Conservation (phyloP, 108 stramenopile genomes). For the Hondaea fermentalgiana region DNA sequence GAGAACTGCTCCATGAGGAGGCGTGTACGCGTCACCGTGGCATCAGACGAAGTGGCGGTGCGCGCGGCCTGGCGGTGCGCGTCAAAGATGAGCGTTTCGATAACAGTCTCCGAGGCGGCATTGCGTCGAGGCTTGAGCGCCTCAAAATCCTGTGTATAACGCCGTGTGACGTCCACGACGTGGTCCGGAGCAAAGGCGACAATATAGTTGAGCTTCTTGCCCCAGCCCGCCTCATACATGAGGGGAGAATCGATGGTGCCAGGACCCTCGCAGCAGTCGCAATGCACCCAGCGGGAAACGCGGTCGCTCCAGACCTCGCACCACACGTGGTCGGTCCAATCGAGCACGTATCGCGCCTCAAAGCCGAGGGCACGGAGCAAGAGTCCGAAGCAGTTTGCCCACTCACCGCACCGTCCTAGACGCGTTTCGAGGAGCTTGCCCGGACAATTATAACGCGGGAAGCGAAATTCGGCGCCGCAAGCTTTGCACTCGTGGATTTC, state of each 20-base stretch:
- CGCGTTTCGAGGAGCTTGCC: constrained; percentile 65
- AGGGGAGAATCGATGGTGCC: constrained; percentile 74
- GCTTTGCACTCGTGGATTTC: constrained; percentile 43
- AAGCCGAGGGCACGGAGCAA: constrained; percentile 72
- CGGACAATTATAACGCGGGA: constrained; percentile 82
- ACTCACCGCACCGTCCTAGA: constrained; percentile 90
- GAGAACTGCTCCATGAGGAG: neutral
- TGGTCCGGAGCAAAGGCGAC: constrained; percentile 59
- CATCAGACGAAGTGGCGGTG: neutral
- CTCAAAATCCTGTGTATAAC: constrained; percentile 54
- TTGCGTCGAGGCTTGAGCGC: neutral
- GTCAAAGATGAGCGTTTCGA: neutral
- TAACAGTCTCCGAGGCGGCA: neutral
- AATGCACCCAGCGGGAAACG: constrained; percentile 64
- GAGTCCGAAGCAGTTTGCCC: constrained; percentile 85
- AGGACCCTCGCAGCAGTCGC: constrained; percentile 74
- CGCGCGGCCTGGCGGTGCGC: neutral
- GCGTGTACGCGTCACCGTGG: neutral
- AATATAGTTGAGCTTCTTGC: constrained; percentile 71
- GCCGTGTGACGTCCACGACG: constrained; percentile 77
- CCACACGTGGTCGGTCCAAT: constrained; percentile 98
- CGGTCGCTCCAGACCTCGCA: constrained; percentile 62
- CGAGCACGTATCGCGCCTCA: constrained; percentile 79
- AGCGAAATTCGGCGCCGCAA: constrained; percentile 65
- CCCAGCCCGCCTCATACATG: constrained; percentile 97